Base-by-base conservation (phyloP, 2,329 filamentous ascomycete species). In the Gnomoniopsis smithogilvyi region DNA sequence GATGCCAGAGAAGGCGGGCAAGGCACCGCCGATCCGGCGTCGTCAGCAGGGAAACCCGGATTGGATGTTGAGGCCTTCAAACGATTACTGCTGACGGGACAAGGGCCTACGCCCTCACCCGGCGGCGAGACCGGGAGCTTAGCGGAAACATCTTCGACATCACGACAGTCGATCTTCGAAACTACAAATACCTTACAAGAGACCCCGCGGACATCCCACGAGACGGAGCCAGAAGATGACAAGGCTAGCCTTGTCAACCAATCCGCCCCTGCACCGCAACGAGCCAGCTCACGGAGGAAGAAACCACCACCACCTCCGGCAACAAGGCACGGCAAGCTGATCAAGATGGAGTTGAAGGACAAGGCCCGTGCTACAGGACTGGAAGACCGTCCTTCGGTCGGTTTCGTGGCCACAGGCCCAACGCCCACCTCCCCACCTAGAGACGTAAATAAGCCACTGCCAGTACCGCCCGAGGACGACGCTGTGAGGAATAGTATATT, bases 21-120 rank as follows among this genome's bases (percentile, higher is more conserved):
- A 64, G 66, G 73, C 62, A 14, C 68, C 61, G 58, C 62, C 67
- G 67, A 43, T 54, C 63, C 46, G 30, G 30, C 15, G 21, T 48
- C 59, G 1, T 46, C 59, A n/a, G 54, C 75, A 68, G 66, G 74
- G 10, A 79, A 75, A 64, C 74, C 71, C 19, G 80, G 84, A 0
- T 73, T 94, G 63, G 89, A 95, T 68, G 91, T 94, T 1, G 86
- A 91, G 68, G 86, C 90, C 8, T 95, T 95, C 74, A 87, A 87
- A 68, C 82, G 87, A 60, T 74, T 95, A 62, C 79, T 95, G 51
- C 78, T 95, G 75, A 95, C 90, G 0, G 91, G 91, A 21, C 84
- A 86, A 66, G 70, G 82, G 62, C 72, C 68, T 62, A 65, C 67
- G 34, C 61, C 69, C 6, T 66, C 69, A 33, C 34, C 64, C 11